phyloP scores from a whole-genome alignment of 148 eudicot genomes.

The Rhododendron molle region DNA sequence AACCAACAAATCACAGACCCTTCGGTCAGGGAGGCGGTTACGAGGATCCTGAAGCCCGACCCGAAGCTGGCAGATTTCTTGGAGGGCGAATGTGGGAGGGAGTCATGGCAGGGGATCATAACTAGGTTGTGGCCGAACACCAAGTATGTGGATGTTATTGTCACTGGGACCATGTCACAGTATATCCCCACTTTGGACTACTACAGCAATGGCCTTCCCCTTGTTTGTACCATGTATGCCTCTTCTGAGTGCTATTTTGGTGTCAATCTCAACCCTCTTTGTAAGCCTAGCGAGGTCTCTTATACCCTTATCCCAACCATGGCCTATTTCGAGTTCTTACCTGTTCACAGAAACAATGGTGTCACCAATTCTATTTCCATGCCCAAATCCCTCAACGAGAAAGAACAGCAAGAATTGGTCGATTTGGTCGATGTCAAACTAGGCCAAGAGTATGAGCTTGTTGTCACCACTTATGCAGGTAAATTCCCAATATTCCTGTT shows the following conservation, averaged over 20 bases:
- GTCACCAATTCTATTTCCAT: constrained; percentile 34
- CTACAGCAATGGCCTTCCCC: constrained; percentile 66
- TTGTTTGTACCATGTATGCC: constrained; percentile 80
- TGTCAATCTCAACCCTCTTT: constrained; percentile 66
- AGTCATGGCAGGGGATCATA: constrained; percentile 65
- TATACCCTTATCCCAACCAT: constrained; percentile 72
- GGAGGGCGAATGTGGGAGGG: constrained; percentile 41
- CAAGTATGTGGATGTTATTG: constrained; percentile 75
- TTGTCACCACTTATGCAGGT: constrained; percentile 85
- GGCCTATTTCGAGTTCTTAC: constrained; percentile 78
- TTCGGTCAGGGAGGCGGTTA: constrained; percentile 40
- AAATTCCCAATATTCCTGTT: background rate
- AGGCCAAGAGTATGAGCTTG: constrained; percentile 77
- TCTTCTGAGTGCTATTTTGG: constrained; percentile 85
- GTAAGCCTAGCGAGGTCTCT: constrained; percentile 66
- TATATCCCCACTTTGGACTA: constrained; percentile 69
- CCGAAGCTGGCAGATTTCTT: constrained; percentile 57
- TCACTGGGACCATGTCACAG: constrained; percentile 84
- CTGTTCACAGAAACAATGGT: constrained; percentile 50
- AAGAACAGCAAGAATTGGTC: constrained; percentile 58
- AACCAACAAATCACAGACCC: constrained; percentile 52
- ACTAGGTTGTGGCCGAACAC: constrained; percentile 78
- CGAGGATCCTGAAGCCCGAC: constrained; percentile 47
- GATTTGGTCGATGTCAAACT: constrained; percentile 68
- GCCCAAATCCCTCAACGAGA: constrained; percentile 57